These are phyloP conservation scores for Podospora fimiseda DNA, from an alignment of 495 filamentous ascomycete species.

Conservation along the genomic window DNA sequence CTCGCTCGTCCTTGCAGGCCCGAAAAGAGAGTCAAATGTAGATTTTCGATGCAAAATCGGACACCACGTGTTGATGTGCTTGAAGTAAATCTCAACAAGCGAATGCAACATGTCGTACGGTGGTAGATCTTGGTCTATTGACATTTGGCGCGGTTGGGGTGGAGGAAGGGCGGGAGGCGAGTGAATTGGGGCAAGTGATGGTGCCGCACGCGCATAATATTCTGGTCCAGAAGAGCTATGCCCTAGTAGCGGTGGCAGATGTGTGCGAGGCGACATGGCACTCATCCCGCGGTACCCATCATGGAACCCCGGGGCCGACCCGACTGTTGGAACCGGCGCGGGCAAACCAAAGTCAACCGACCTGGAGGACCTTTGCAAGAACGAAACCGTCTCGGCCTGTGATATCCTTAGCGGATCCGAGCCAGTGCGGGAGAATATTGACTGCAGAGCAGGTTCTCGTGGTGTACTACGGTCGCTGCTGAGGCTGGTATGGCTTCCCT, in stretches of 20 bases:
- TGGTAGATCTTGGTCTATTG: constrained; percentile 67
- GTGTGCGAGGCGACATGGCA: constrained; percentile 32
- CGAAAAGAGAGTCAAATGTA: constrained; percentile 77
- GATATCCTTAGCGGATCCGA: constrained; percentile 43
- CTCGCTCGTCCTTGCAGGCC: constrained; percentile 65
- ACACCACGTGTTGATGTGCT: constrained; percentile 86
- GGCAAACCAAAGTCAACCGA: constrained; percentile 35
- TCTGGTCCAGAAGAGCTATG: constrained; percentile 33
- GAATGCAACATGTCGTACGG: constrained; percentile 80
- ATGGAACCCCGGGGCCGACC: constrained; percentile 17
- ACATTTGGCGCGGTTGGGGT: constrained; percentile 31
- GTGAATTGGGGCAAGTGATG: constrained; percentile 26
- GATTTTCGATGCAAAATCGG: constrained; percentile 78
- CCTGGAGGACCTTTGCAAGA: constrained; percentile 52
- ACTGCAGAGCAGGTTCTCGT: constrained; percentile 33
- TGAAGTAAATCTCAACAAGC: constrained; percentile 80
- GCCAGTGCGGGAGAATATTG: constrained; percentile 28
- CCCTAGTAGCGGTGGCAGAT: constrained; percentile 23
- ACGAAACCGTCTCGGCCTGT: constrained; percentile 55
- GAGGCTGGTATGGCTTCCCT: constrained; percentile 35
- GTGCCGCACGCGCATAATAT: constrained; percentile 35
- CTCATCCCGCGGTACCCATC: constrained; percentile 30
- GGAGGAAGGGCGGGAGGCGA: constrained; percentile 40
- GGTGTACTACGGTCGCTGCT: constrained; percentile 44
- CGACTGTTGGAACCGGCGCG: constrained; percentile 13